These are phyloP conservation scores for Bimuria novae-zelandiae DNA, from an alignment of 2,329 filamentous ascomycete species.

Conservation along the genomic window DNA sequence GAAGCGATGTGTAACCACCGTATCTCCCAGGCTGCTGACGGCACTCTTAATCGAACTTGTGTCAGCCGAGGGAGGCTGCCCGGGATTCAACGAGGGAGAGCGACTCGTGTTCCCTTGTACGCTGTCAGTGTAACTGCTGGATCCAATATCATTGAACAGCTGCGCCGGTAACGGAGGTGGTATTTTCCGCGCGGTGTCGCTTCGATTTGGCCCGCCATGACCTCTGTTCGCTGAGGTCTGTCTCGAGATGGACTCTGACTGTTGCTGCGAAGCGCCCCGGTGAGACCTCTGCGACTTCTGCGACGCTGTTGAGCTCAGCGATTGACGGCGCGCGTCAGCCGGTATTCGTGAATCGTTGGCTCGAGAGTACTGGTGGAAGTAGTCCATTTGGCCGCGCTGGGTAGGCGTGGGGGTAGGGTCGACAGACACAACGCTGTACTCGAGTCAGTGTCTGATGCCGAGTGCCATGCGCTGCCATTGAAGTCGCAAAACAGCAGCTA, in stretches of 20 bases:
- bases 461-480: neutral
- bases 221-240: slow-evolving; percentile 8
- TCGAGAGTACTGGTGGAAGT: slow-evolving; percentile 45
- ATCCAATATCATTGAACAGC: slow-evolving; percentile 44
- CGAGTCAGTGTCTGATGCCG: neutral
- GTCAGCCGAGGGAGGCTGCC: slow-evolving; percentile 29
- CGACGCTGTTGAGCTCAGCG: slow-evolving; percentile 36
- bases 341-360: slow-evolving; percentile 30
- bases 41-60: slow-evolving; percentile 41
- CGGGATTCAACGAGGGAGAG: slow-evolving; percentile 27
- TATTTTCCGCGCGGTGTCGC: slow-evolving; percentile 14
- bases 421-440: slow-evolving; percentile 60
- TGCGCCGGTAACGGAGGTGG: slow-evolving; percentile 32
- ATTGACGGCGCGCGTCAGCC: slow-evolving; percentile 28
- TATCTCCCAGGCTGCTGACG: slow-evolving; percentile 48
- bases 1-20: slow-evolving; percentile 72
- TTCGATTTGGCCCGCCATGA: slow-evolving; percentile 7
- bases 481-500: neutral
- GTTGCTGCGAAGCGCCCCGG: slow-evolving; percentile 12
- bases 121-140: slow-evolving; percentile 33
- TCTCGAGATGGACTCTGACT: slow-evolving; percentile 15
- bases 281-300: slow-evolving; percentile 33
- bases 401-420: slow-evolving; percentile 57
- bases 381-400: slow-evolving; percentile 35
- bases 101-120: slow-evolving; percentile 21